Conservation (phyloP, 2,329 filamentous ascomycete genomes). For the Claviceps sp. region DNA sequence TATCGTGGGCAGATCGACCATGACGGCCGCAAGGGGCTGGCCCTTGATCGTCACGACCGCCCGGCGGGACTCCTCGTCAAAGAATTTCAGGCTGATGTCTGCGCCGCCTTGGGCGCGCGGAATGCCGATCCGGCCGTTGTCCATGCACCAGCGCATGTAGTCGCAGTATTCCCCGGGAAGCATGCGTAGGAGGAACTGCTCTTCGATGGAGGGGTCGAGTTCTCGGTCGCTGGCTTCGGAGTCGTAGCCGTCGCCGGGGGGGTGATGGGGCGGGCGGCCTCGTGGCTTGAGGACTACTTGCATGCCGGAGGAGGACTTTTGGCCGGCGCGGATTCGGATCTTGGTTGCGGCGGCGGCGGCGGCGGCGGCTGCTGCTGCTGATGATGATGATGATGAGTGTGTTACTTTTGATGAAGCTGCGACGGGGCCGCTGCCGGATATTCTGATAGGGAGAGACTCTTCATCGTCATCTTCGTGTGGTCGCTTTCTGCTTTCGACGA, state of each 20-base stretch:
- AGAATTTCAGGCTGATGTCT: constrained; percentile 69
- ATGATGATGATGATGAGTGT: too few relatives aligned
- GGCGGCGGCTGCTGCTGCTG: not conserved
- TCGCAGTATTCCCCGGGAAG: constrained; percentile 73
- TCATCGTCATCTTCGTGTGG: constrained; percentile 42
- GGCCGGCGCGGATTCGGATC: constrained; percentile 36
- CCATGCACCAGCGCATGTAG: constrained; percentile 62
- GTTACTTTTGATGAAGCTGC: not conserved
- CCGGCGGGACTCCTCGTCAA: constrained; percentile 60
- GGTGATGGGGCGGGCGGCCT: constrained; percentile 54
- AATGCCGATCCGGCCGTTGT: constrained; percentile 63
- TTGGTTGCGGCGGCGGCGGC: constrained; percentile 27
- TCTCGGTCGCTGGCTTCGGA: constrained; percentile 90
- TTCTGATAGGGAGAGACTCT: constrained; percentile 15
- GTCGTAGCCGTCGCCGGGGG: constrained; percentile 82
- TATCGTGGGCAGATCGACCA: constrained; percentile 77
- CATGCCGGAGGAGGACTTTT: constrained; percentile 19
- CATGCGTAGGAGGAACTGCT: constrained; percentile 84
- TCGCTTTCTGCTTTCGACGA: constrained; percentile 47
- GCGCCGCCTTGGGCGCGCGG: constrained; percentile 51
- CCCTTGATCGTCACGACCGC: constrained; percentile 58
- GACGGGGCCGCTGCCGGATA: constrained; percentile 2
- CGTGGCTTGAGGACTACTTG: constrained; percentile 44
- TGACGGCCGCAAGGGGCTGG: constrained; percentile 58
- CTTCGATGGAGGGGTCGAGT: constrained; percentile 73